phyloP scores from a whole-genome alignment of 805 yeast species.

The Torulaspora maleeae region DNA sequence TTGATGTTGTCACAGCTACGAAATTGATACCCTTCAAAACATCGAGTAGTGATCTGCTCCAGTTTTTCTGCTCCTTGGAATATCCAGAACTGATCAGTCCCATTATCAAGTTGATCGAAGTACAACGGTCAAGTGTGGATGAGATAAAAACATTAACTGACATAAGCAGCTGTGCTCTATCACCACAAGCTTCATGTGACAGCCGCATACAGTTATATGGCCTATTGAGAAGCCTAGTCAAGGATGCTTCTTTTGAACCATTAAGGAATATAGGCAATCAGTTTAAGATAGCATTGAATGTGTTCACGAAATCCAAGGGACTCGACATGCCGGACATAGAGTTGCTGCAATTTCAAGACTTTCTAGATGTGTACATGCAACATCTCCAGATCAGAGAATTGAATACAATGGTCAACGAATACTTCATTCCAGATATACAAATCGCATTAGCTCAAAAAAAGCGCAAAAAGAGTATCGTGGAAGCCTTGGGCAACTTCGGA shows the following conservation, averaged over 20 bases:
- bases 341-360: constrained; percentile 1
- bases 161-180: constrained; percentile 1
- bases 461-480: constrained; percentile 16
- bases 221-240: not conserved
- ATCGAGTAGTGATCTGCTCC: constrained; percentile 4
- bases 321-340: constrained; percentile 1
- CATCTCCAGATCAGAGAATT: constrained; percentile 53
- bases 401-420: constrained; percentile 48
- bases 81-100: not conserved
- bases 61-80: constrained; percentile 1
- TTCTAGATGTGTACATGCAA: constrained; percentile 11
- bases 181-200: not conserved
- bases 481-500: constrained; percentile 10
- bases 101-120: not conserved
- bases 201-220: constrained; percentile 1
- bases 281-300: not conserved
- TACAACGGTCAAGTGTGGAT: constrained; percentile 1
- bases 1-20: not conserved
- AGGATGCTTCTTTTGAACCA: not conserved
- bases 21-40: not conserved
- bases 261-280: not conserved
- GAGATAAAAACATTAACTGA: constrained; percentile 1
- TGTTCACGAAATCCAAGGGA: constrained; percentile 1
- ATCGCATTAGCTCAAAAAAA: constrained; percentile 5
- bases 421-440: constrained; percentile 7